Percentiles rank a stretch among this genome's conserved stretches.
Evolutionary conservation across 1,139 yeast species (phyloP).

Genomic region (Scheffersomyces cryptocercus): DNA sequence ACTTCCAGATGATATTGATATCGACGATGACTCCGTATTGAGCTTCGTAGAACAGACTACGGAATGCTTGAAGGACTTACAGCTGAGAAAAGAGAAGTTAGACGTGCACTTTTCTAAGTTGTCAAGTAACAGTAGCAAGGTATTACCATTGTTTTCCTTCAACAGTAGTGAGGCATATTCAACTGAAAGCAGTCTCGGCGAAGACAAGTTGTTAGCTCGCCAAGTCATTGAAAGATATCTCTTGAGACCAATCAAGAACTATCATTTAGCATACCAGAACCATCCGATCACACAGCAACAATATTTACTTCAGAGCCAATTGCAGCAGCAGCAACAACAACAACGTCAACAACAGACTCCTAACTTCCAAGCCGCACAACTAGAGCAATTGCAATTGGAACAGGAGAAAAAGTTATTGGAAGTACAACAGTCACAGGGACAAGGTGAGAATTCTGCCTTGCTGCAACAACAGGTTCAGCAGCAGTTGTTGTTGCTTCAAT

Average conservation of each 20-base stretch:
- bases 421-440: constrained; percentile 8
- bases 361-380: constrained; percentile 18
- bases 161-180: constrained; percentile 21
- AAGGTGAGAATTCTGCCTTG: constrained; percentile 8
- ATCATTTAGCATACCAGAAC: constrained; percentile 50
- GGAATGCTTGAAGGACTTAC: constrained; percentile 32
- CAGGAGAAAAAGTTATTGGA: constrained; percentile 30
- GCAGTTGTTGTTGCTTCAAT: constrained; percentile 12
- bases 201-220: constrained; percentile 39
- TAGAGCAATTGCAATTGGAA: constrained; percentile 29
- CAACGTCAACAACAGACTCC: constrained; percentile 19
- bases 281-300: constrained; percentile 47
- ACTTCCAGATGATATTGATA: constrained; percentile 41
- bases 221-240: constrained; percentile 45
- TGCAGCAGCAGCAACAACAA: constrained; percentile 20
- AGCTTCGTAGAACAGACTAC: constrained; percentile 40
- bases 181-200: constrained; percentile 31
- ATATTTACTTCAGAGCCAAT: constrained; percentile 27
- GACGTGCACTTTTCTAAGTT: constrained; percentile 34
- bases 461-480: constrained; percentile 13
- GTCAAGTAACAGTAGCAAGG: constrained; percentile 13
- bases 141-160: constrained; percentile 45
- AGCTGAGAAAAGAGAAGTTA: constrained; percentile 33
- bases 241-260: constrained; percentile 46
- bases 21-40: constrained; percentile 39